Percentiles rank a stretch among this genome's conserved stretches.
Evolutionary conservation across 192 early-diverging fungal species (phyloP).

Genomic region (Coemansia sp.): DNA sequence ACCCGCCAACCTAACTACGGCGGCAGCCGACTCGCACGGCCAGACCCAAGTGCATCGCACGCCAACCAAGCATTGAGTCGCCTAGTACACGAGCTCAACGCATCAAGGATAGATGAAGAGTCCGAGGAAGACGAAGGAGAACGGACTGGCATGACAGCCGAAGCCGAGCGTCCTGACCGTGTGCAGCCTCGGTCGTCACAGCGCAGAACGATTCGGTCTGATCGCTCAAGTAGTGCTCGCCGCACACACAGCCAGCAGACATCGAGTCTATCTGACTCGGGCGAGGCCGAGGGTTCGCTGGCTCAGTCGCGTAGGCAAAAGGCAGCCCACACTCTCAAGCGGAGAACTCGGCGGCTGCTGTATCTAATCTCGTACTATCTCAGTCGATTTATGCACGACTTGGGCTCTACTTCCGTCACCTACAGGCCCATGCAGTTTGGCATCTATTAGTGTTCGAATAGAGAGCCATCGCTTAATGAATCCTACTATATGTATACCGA

Average conservation of each 20-base stretch:
- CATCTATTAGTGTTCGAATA: conserved; percentile 12
- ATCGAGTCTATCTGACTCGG: conserved; percentile 1
- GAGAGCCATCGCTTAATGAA: neutral
- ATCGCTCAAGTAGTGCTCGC: neutral
- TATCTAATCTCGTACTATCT: conserved; percentile 34
- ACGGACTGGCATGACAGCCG: conserved; percentile 11
- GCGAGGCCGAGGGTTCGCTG: neutral
- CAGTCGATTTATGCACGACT: conserved; percentile 12
- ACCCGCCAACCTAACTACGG: conserved; percentile 12
- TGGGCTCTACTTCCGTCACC: conserved; percentile 10
- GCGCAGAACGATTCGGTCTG: neutral
- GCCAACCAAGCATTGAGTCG: conserved; percentile 25
- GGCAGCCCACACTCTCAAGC: conserved; percentile 2
- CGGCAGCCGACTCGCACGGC: conserved; percentile 14
- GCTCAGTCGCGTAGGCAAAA: conserved; percentile 23
- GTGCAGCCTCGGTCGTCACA: conserved; percentile 8
- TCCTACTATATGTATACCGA: neutral
- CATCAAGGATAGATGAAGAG: conserved; percentile 35
- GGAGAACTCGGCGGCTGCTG: conserved; percentile 17
- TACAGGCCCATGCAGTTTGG: conserved; percentile 33
- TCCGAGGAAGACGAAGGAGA: conserved; percentile 14
- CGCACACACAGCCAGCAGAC: neutral
- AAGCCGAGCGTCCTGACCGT: neutral
- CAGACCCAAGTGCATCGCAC: neutral
- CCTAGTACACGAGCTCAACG: conserved; percentile 32